These are phyloP conservation scores for Rhizopus stolonifer DNA, from an alignment of 371 early-diverging fungal genomes.

Conservation along the genomic window DNA sequence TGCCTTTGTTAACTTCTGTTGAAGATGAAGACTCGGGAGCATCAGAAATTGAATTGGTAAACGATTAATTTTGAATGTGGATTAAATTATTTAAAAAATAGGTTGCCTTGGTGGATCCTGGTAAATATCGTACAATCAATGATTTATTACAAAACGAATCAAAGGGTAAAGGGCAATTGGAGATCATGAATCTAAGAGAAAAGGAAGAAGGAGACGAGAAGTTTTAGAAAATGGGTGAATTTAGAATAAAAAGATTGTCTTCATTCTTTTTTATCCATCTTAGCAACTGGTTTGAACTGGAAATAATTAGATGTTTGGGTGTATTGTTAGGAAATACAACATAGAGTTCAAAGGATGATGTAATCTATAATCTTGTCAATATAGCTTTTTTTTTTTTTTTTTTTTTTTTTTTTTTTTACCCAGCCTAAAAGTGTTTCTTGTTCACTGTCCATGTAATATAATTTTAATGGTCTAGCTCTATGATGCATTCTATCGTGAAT, in stretches of 20 bases:
- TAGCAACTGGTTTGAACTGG: constrained; percentile 61
- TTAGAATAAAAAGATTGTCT: constrained; percentile 65
- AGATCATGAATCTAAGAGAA: constrained; percentile 82
- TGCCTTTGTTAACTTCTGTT: constrained; percentile 63
- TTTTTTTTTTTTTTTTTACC: constrained; percentile 48
- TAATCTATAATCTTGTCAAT: constrained; percentile 44
- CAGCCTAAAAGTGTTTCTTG: constrained; percentile 71
- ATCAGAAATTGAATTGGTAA: constrained; percentile 81
- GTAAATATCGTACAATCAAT: constrained; percentile 80
- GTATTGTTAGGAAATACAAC: constrained; percentile 73
- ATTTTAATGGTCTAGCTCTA: constrained; percentile 55
- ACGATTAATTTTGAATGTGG: neutral
- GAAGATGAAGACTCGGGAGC: constrained; percentile 86
- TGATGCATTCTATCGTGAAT: constrained; percentile 67
- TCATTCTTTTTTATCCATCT: constrained; percentile 78
- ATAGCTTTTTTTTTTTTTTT: too few species aligned
- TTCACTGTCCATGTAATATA: constrained; percentile 58
- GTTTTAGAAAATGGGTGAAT: constrained; percentile 56
- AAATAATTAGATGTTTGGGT: constrained; percentile 64
- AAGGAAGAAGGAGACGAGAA: constrained; percentile 81
- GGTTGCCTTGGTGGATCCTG: constrained; percentile 90
- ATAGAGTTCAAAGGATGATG: constrained; percentile 68
- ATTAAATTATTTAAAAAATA: constrained; percentile 25
- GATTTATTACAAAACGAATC: constrained; percentile 81
- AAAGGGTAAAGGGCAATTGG: constrained; percentile 85